These are phyloP conservation scores for Mortierella sp. DNA, from an alignment of 371 early-diverging fungal species.

Conservation along the genomic window DNA sequence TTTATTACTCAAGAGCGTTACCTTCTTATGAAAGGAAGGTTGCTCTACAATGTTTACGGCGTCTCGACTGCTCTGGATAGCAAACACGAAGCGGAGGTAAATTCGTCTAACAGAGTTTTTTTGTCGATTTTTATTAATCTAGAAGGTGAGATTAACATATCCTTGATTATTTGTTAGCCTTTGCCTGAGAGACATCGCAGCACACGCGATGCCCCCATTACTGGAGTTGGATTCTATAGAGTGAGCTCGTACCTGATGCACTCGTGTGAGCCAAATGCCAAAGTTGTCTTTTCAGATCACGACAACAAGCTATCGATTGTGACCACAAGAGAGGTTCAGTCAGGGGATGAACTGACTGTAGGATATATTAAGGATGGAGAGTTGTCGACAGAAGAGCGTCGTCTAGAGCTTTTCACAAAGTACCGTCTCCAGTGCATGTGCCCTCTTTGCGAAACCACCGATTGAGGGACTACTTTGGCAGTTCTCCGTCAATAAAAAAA, in stretches of 20 bases:
- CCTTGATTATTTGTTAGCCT: constrained; percentile 21
- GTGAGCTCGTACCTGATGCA: constrained; percentile 76
- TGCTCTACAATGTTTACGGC: constrained; percentile 81
- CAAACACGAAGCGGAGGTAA: constrained; percentile 50
- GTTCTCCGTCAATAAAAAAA: not conserved
- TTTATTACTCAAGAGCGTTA: constrained; percentile 87
- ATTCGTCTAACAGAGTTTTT: not conserved
- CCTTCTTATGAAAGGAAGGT: constrained; percentile 79
- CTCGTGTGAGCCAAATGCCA: constrained; percentile 75
- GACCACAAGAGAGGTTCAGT: constrained; percentile 71
- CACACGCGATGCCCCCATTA: constrained; percentile 58
- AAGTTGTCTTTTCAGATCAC: constrained; percentile 66
- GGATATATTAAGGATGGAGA: constrained; percentile 36
- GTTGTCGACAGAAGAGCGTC: constrained; percentile 40
- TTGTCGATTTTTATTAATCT: not conserved
- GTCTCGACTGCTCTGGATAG: constrained; percentile 57
- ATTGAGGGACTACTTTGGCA: constrained; percentile 6
- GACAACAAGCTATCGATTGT: constrained; percentile 67
- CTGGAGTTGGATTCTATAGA: constrained; percentile 79
- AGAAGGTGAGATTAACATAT: not conserved
- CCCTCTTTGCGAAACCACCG: constrained; percentile 42
- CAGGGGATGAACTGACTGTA: constrained; percentile 74
- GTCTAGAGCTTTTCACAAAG: constrained; percentile 36
- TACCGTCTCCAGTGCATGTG: constrained; percentile 46
- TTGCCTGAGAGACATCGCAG: constrained; percentile 55